These are phyloP conservation scores for Acanthamoeba comandoni DNA, from an alignment of 208 protist genomes.

Conservation along the genomic window DNA sequence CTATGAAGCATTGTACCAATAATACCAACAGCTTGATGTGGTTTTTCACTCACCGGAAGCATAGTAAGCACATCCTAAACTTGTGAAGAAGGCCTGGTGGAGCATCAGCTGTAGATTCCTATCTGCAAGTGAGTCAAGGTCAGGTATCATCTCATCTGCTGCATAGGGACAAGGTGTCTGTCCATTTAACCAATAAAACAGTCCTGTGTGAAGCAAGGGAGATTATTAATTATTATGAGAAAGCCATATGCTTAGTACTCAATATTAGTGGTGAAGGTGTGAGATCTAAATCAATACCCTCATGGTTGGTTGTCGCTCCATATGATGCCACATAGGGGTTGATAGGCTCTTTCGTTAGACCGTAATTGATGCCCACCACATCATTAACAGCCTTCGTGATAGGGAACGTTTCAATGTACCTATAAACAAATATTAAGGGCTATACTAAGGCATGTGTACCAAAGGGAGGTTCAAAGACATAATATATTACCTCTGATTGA, in stretches of 20 bases:
- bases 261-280: too few species aligned
- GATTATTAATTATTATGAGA: too few species aligned
- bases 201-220: not conserved
- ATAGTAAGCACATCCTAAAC: slow-evolving; percentile 26
- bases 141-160: slow-evolving; percentile 56
- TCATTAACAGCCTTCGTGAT: slow-evolving; percentile 49
- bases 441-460: too few species aligned
- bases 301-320: slow-evolving; percentile 27
- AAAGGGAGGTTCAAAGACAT: too few species aligned
- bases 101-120: slow-evolving; percentile 38
- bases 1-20: too few species aligned
- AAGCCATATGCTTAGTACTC: too few species aligned
- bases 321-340: slow-evolving; percentile 58
- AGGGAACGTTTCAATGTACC: slow-evolving; percentile 12
- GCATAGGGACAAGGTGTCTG: slow-evolving; percentile 18
- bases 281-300: not conserved
- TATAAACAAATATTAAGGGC: too few species aligned
- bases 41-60: slow-evolving; percentile 35
- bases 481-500: too few species aligned
- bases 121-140: slow-evolving; percentile 16
- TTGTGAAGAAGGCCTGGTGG: slow-evolving; percentile 43
- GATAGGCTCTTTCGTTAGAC: slow-evolving; percentile 20
- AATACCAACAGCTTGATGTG: too few species aligned
- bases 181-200: slow-evolving; percentile 47
- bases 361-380: slow-evolving; percentile 64